Percentiles rank a stretch among this genome's conserved stretches.
These are phyloP conservation scores for Hygrocybe punicea DNA, from an alignment of 768 basidiomycete genomes.

Conservation along the genomic window DNA sequence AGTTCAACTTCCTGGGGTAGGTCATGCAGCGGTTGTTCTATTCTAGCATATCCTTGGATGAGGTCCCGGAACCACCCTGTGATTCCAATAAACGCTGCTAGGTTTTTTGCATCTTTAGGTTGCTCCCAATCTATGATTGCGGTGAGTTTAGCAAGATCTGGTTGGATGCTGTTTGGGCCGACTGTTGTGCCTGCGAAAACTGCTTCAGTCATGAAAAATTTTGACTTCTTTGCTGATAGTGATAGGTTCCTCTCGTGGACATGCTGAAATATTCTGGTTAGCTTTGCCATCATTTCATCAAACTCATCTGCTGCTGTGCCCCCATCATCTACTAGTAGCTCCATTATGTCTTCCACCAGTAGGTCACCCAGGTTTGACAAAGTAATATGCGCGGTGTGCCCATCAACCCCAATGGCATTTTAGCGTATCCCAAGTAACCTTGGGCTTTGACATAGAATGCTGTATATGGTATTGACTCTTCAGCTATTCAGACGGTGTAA, in stretches of 20 bases:
- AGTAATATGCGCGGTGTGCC: constrained; percentile 1
- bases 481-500: too few relatives aligned
- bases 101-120: constrained; percentile 26
- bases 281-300: constrained; percentile 20
- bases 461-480: too few relatives aligned
- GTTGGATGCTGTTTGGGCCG: constrained; percentile 31
- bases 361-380: constrained; percentile 25
- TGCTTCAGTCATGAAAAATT: constrained; percentile 36
- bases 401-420: too few relatives aligned
- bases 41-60: constrained; percentile 32
- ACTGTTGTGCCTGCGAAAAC: constrained; percentile 36
- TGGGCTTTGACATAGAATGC: too few relatives aligned
- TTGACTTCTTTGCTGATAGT: constrained; percentile 34
- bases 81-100: constrained; percentile 36
- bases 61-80: constrained; percentile 35
- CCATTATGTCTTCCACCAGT: constrained; percentile 19
- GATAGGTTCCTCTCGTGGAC: constrained; percentile 31
- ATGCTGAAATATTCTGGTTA: constrained; percentile 26
- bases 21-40: constrained; percentile 32
- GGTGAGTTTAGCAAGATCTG: constrained; percentile 37
- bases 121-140: constrained; percentile 35
- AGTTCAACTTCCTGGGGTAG: constrained; percentile 20
- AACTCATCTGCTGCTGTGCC: constrained; percentile 33
- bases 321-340: constrained; percentile 42
- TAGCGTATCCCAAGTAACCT: too few relatives aligned